Base-by-base conservation (phyloP, 1,139 yeast species). In the Nakaseomyces nivariensis region DNA sequence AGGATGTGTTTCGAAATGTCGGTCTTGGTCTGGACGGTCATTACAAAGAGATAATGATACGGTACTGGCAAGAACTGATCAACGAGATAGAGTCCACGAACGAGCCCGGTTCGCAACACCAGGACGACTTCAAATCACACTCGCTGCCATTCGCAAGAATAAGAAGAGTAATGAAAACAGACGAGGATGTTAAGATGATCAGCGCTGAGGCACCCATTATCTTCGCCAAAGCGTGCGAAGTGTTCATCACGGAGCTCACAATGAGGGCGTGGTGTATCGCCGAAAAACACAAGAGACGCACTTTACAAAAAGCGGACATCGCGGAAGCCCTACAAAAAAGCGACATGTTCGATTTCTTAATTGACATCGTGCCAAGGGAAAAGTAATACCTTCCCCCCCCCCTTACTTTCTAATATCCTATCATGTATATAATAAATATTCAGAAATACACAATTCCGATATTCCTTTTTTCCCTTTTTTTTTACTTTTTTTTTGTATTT, bases 261-360 rank as follows among this genome's bases (percentile, higher is more conserved):
- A 89, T 92, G 97, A 75, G 98, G 53, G 97, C 98, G 3, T 92
- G 98, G 98, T 88, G 92, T 54, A 96, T 90, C 60, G 97, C 97
- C 1, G 97, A 92, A 66, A 96, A 88, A 61, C 88, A 87, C 70
- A 92, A 92, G 64, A 77, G 98, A 57, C 75, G 98, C 56, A 92
- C 98, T 9, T 71, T 92, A 53, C 98, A 92, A 68, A 84, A 90
- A 61, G 83, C 90, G 2, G 98, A 92, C 64, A 89, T 92, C 55
- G 96, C 97, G 2, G 94, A 95, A 37, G 98, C 98, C 1, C 74
- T 92, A 54, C 94, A 92, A 55, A 88, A 87, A 64, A 82, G 92
- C 49, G 98, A 92, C 67, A 90, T 92, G 96, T 92, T 90, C 74
- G 98, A 92, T 64, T 92, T 92, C 64, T 71, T 92, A 52, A 92